These are phyloP conservation scores for Triangularia verruculosa DNA, from an alignment of 2,329 filamentous ascomycete species.

Conservation along the genomic window DNA sequence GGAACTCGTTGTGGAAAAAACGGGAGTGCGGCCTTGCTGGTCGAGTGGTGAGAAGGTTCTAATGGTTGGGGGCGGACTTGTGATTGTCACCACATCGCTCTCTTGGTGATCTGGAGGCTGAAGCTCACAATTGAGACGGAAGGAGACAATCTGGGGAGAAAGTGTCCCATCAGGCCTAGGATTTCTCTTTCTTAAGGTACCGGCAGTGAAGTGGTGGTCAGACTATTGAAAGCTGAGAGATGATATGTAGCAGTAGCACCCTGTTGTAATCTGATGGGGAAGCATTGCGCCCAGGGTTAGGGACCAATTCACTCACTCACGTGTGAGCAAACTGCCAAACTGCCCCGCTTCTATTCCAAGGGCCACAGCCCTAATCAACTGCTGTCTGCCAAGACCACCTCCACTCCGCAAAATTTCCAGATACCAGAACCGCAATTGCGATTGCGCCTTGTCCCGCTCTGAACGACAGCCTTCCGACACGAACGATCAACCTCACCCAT, in stretches of 20 bases:
- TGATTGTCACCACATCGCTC: too few relatives aligned
- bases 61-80: too few relatives aligned
- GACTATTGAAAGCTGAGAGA: too few relatives aligned
- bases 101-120: too few relatives aligned
- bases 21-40: background rate
- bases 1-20: background rate
- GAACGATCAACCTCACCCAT: slow-evolving; percentile 23
- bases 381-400: slow-evolving; percentile 18
- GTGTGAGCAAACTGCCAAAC: background rate
- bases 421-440: slow-evolving; percentile 11
- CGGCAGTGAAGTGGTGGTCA: too few relatives aligned
- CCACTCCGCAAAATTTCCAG: slow-evolving; percentile 23
- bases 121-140: too few relatives aligned
- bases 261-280: background rate
- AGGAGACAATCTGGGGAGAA: too few relatives aligned
- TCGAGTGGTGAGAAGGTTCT: background rate
- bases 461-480: slow-evolving; percentile 20
- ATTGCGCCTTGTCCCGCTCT: background rate
- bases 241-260: too few relatives aligned
- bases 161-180: too few relatives aligned
- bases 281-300: background rate
- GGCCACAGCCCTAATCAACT: slow-evolving; percentile 20
- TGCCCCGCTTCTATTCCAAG: slow-evolving; percentile 1
- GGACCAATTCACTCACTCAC: background rate
- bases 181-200: too few relatives aligned